A percentile compares a stretch with the other conserved stretches of the same genome.
Evolutionary conservation across 2,329 filamentous ascomycete species (phyloP).

Genomic region (Alternaria viburni): DNA sequence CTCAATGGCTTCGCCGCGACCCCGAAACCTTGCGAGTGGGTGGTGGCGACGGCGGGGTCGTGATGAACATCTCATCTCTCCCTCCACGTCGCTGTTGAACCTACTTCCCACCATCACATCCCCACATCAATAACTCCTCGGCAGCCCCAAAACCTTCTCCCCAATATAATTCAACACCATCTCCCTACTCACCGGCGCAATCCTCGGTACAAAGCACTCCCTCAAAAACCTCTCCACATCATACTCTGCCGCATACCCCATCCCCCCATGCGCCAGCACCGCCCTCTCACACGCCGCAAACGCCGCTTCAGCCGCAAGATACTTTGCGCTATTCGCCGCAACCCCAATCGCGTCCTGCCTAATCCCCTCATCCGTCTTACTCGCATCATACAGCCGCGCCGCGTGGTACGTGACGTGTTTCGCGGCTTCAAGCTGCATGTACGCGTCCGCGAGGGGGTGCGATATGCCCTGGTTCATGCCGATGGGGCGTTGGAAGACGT

Average conservation of each 20-base stretch:
- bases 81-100: too few species aligned
- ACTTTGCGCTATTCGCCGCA: slow-evolving; percentile 64
- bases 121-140: slow-evolving; percentile 63
- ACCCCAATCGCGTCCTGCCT: slow-evolving; percentile 55
- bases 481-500: slow-evolving; percentile 64
- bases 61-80: too few species aligned
- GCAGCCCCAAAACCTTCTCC: slow-evolving; percentile 71
- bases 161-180: slow-evolving; percentile 79
- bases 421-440: slow-evolving; percentile 67
- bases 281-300: slow-evolving; percentile 66
- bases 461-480: slow-evolving; percentile 66
- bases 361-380: slow-evolving; percentile 28
- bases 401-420: slow-evolving; percentile 68
- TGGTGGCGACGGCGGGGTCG: too few species aligned
- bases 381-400: slow-evolving; percentile 63
- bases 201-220: slow-evolving; percentile 65
- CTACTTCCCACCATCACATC: too few species aligned
- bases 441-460: slow-evolving; percentile 64
- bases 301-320: slow-evolving; percentile 65
- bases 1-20: too few species aligned
- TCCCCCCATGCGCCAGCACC: slow-evolving; percentile 64
- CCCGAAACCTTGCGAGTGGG: too few species aligned
- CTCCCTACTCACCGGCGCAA: slow-evolving; percentile 68
- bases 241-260: slow-evolving; percentile 69
- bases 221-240: slow-evolving; percentile 67